phyloP scores from a whole-genome alignment of 2,329 filamentous ascomycete species.

The Endoconidiophora polonica region DNA sequence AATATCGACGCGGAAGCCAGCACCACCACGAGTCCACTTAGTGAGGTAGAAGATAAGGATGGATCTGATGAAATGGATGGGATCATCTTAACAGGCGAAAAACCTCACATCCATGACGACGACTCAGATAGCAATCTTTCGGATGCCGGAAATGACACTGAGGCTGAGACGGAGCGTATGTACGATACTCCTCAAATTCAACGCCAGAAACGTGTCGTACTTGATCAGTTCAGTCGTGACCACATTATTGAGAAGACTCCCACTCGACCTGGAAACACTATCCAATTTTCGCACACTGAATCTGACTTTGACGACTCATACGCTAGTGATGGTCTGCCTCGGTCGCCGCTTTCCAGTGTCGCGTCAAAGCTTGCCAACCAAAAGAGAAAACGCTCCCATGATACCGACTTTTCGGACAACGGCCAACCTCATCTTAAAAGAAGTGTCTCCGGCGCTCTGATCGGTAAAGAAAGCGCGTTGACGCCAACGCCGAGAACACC shows the following conservation, averaged over 20 bases:
- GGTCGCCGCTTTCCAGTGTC: slow-evolving; percentile 10
- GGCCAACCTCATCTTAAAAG: slow-evolving; percentile 38
- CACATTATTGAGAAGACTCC: slow-evolving; percentile 46
- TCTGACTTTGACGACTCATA: slow-evolving; percentile 12
- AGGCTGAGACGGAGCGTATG: slow-evolving; percentile 86
- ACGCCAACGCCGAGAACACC: slow-evolving; percentile 16
- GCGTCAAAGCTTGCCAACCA: slow-evolving; percentile 20
- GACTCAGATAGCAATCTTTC: slow-evolving; percentile 36
- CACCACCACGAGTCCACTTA: slow-evolving; percentile 75
- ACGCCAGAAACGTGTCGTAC: slow-evolving; percentile 43
- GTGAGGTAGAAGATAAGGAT: slow-evolving; percentile 73
- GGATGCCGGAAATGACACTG: slow-evolving; percentile 47
- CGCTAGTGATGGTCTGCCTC: slow-evolving; percentile 8
- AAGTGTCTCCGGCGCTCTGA: slow-evolving; percentile 24
- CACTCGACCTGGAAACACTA: slow-evolving; percentile 24
- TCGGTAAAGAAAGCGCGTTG: slow-evolving; percentile 6
- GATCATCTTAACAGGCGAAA: slow-evolving; percentile 29
- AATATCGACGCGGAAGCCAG: slow-evolving; percentile 42
- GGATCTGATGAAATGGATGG: slow-evolving; percentile 50
- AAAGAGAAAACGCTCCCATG: slow-evolving; percentile 35
- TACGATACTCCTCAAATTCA: slow-evolving; percentile 68
- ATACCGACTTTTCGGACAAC: slow-evolving; percentile 27
- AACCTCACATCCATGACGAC: slow-evolving; percentile 17
- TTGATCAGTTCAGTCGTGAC: slow-evolving; percentile 37
- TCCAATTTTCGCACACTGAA: slow-evolving; percentile 6